A percentile compares a stretch with the other conserved stretches of the same genome.
Conservation (phyloP, 495 filamentous ascomycete genomes). For the Penicillium lagena region DNA sequence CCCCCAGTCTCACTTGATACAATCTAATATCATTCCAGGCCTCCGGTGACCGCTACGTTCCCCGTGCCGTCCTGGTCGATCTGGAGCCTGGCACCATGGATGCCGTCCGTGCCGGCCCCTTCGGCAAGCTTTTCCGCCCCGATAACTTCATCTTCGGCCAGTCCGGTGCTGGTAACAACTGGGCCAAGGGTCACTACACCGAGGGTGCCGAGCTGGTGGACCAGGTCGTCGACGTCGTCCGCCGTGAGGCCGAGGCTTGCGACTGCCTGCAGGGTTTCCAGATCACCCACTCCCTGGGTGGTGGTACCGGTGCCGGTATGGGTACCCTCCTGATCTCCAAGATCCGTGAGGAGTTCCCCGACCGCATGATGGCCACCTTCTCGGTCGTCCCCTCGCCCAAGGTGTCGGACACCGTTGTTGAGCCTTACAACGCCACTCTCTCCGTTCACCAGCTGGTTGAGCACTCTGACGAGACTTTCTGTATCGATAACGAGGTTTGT, state of each 20-base stretch:
- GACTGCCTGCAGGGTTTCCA: conserved; percentile 99
- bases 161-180: conserved; percentile 99
- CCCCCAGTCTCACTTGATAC: neutral
- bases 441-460: conserved; percentile 99
- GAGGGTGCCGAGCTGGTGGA: conserved; percentile 99
- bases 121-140: conserved; percentile 98
- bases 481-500: conserved; percentile 96
- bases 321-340: conserved; percentile 99
- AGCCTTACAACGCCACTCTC: conserved; percentile 99
- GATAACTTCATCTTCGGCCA: conserved; percentile 99
- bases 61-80: conserved; percentile 98
- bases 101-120: conserved; percentile 96
- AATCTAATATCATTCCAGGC: conserved; percentile 48
- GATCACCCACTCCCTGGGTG: conserved; percentile 99
- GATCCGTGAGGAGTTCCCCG: conserved; percentile 99
- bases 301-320: conserved; percentile 99
- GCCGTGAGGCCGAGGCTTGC: conserved; percentile 97
- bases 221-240: conserved; percentile 96
- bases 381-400: conserved; percentile 99
- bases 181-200: conserved; percentile 99
- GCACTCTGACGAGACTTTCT: conserved; percentile 99
- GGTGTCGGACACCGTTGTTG: conserved; percentile 99
- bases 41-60: conserved; percentile 96
- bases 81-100: conserved; percentile 98
- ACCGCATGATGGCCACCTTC: conserved; percentile 99